Percentiles rank a stretch among this genome's conserved stretches.
phyloP scores from a whole-genome alignment of 805 yeast genomes.

The Teunomyces atbi region DNA sequence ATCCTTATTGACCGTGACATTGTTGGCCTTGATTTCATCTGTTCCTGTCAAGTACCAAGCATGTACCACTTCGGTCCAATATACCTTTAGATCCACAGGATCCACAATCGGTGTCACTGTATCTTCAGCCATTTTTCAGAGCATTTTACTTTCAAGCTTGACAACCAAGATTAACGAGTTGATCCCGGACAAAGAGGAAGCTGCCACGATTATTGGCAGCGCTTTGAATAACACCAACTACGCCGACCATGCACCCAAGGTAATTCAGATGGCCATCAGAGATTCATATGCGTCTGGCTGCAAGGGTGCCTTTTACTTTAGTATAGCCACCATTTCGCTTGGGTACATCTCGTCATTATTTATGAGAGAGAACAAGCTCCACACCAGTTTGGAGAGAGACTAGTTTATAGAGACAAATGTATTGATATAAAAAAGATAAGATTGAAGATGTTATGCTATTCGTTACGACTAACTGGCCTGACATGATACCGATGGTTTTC shows the following conservation, averaged over 20 bases:
- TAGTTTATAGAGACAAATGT: neutral
- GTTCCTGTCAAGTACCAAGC: constrained; percentile 74
- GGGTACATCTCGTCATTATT: constrained; percentile 44
- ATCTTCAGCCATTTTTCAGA: constrained; percentile 66
- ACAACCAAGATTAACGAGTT: constrained; percentile 7
- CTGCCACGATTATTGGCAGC: constrained; percentile 44
- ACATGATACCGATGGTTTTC: constrained; percentile 21
- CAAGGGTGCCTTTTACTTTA: constrained; percentile 53
- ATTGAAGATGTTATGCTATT: neutral
- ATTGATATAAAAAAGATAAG: neutral
- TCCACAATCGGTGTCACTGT: constrained; percentile 79
- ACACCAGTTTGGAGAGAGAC: constrained; percentile 48
- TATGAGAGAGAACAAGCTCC: constrained; percentile 59
- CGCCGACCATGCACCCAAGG: constrained; percentile 51
- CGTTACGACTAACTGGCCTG: neutral
- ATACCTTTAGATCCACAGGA: constrained; percentile 83
- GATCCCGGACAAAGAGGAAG: constrained; percentile 31
- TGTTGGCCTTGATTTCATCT: constrained; percentile 73
- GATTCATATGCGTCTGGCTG: constrained; percentile 53
- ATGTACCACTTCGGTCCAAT: constrained; percentile 83
- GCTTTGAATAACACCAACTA: constrained; percentile 61
- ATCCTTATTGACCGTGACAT: constrained; percentile 63
- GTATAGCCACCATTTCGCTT: constrained; percentile 37
- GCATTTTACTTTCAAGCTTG: constrained; percentile 33
- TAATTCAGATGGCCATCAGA: constrained; percentile 46